Conservation (phyloP, 2,329 filamentous ascomycete genomes). For the Colletotrichum caudatum region DNA sequence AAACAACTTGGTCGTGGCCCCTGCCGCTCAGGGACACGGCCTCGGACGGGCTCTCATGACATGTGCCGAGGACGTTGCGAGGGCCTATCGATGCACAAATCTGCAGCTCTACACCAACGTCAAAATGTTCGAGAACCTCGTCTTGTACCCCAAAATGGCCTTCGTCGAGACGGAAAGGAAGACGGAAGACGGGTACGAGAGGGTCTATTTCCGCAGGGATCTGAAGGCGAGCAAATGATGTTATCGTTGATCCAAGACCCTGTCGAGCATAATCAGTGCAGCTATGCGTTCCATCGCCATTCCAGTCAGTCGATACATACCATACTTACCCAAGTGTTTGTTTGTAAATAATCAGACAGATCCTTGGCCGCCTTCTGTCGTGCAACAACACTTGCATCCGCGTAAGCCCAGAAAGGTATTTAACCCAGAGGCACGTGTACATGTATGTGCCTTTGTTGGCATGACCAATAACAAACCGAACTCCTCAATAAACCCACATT, state of each 20-base stretch:
- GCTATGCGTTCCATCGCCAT: neutral
- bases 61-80: neutral
- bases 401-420: neutral
- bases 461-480: neutral
- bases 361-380: too few species aligned
- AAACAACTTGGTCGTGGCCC: conserved; percentile 9
- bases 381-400: neutral
- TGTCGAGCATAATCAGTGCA: neutral
- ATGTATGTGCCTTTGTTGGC: neutral
- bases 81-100: neutral
- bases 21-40: conserved; percentile 3
- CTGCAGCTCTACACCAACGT: conserved; percentile 17
- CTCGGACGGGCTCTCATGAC: neutral
- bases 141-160: conserved; percentile 45
- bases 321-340: neutral
- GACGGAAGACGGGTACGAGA: conserved; percentile 49
- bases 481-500: neutral
- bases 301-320: neutral
- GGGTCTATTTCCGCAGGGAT: conserved; percentile 52
- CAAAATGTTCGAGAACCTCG: conserved; percentile 48
- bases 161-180: conserved; percentile 49
- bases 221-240: conserved; percentile 23
- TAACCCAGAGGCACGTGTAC: neutral
- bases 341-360: neutral
- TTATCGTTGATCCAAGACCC: neutral